Evolutionary conservation across 176 grass and related monocot genomes (phyloP).

Genomic region (Hsuehochloa calcarea): DNA sequence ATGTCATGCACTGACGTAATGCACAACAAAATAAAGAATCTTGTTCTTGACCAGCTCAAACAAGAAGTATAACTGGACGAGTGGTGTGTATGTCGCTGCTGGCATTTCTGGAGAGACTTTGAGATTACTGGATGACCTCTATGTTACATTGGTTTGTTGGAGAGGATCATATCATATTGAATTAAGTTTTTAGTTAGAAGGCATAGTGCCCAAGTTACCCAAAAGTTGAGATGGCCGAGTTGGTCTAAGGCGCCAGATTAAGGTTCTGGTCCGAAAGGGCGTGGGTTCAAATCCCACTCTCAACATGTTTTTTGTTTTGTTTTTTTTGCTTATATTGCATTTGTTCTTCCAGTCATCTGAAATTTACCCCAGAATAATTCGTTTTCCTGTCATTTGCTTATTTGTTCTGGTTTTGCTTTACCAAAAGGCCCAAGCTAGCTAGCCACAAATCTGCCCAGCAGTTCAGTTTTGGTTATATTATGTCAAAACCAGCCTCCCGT

Average conservation of each 20-base stretch:
- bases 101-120: not conserved
- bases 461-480: too few species aligned
- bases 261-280: conserved; percentile 66
- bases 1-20: not conserved
- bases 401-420: too few species aligned
- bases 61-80: not conserved
- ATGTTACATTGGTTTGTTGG: not conserved
- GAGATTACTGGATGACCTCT: not conserved
- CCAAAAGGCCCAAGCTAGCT: too few species aligned
- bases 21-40: not conserved
- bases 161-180: too few species aligned
- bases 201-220: too few species aligned
- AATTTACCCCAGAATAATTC: too few species aligned
- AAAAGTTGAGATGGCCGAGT: conserved; percentile 67
- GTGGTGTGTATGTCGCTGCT: not conserved
- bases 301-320: not conserved
- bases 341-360: too few species aligned
- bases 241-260: conserved; percentile 75
- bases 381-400: too few species aligned
- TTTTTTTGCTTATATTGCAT: too few species aligned
- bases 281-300: conserved; percentile 72
- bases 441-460: too few species aligned
- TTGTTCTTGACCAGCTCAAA: not conserved
- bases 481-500: too few species aligned
- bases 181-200: too few species aligned